Base-by-base conservation (phyloP, 1,139 yeast species). In the Lodderomyces elongisporus region DNA sequence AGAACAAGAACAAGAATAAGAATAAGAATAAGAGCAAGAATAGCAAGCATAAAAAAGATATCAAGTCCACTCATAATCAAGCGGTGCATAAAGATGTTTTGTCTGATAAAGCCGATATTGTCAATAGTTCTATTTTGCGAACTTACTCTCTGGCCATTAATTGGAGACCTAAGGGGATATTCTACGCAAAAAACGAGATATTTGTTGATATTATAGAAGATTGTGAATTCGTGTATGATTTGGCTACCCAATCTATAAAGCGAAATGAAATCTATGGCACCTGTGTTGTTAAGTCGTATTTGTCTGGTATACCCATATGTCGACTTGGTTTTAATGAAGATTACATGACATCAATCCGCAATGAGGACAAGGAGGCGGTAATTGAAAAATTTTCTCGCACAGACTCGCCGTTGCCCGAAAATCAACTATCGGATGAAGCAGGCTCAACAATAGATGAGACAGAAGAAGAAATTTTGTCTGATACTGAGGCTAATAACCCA, bases 111-210 rank as follows among this genome's bases (percentile, higher is more conserved):
- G 45, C 51, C 3, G 43, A 48, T 14, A 42, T 49, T 22, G 65
- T 81, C 39, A 82, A 83, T 48, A 75, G 85, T 30, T 74, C 84
- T 13, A 73, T 83, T 10, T 62, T 51, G 46, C 62, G 72, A 25
- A 64, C 72, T 0, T 58, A 63, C 16, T 56, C 66, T 2, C 68
- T 61, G 60, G 56, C 69, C 0, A 62, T 68, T 15, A 66, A 60
- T 44, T 68, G 74, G 74, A 46, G 74, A 33, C 73, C 72, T 7
- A 67, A 67, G 44, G 74, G 74, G 10, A 67, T 68, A 2, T 66
- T 60, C 37, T 68, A 68, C 43, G 57, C 70, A 14, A 68, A 68
- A 35, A 68, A 68, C 47, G 74, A 68, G 44, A 66, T 68, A 7
- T 68, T 60, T 42, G 56, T 68, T 17, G 74, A 68, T 43, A 49